These are phyloP conservation scores for Trametes sanguinea DNA, from an alignment of 768 basidiomycete genomes.

Conservation along the genomic window DNA sequence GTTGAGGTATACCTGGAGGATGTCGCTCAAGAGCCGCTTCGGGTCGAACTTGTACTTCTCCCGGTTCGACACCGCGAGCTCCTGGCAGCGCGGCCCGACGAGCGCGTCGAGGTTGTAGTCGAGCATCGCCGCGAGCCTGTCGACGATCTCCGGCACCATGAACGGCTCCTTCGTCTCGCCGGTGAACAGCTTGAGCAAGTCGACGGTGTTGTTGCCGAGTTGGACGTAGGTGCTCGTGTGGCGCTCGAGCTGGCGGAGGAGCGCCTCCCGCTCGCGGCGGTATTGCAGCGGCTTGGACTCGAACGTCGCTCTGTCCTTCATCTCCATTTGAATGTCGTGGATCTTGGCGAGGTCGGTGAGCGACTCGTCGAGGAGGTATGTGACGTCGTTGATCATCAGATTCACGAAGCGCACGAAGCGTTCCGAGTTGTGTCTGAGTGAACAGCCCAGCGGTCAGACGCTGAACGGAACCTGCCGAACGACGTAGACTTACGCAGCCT, in stretches of 20 bases:
- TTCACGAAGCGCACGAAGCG: slow-evolving; percentile 96
- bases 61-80: slow-evolving; percentile 81
- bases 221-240: slow-evolving; percentile 86
- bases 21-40: slow-evolving; percentile 75
- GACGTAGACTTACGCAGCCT: slow-evolving; percentile 63
- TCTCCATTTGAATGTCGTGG: slow-evolving; percentile 80
- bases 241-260: slow-evolving; percentile 78
- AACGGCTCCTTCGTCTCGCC: slow-evolving; percentile 90
- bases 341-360: slow-evolving; percentile 88
- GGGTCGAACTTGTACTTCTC: slow-evolving; percentile 92
- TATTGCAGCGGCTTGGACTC: slow-evolving; percentile 63
- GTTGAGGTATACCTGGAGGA: slow-evolving; percentile 90
- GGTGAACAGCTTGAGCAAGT: slow-evolving; percentile 88
- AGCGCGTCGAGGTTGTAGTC: slow-evolving; percentile 91
- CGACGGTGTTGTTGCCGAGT: slow-evolving; percentile 86
- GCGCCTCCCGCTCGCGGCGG: slow-evolving; percentile 80
- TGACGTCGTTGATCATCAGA: slow-evolving; percentile 98
- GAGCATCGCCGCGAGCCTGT: slow-evolving; percentile 93
- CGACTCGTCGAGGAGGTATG: slow-evolving; percentile 97
- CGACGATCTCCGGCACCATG: slow-evolving; percentile 95
- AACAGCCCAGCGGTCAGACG: neutral
- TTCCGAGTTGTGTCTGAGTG: slow-evolving; percentile 67
- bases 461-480: neutral
- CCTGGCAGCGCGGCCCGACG: slow-evolving; percentile 85
- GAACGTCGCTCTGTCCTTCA: slow-evolving; percentile 77